Base-by-base conservation (phyloP, 169 alveolate species). In the Eimeria nieschulzi region DNA sequence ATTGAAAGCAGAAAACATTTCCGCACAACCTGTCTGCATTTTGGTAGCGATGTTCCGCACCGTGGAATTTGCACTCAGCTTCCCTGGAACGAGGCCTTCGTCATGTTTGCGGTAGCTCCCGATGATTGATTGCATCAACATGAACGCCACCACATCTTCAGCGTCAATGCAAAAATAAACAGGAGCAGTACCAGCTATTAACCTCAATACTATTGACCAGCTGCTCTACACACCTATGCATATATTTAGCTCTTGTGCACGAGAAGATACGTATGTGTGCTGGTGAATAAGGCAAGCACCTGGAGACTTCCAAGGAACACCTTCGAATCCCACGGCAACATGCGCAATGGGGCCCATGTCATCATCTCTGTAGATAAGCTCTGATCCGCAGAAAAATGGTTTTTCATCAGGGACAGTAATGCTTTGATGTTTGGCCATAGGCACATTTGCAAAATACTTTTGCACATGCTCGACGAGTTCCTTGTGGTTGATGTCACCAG, bases 251-350 rank as follows among this genome's bases (percentile, higher is more conserved):
- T 33, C 3, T 33, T 33, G 46, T 33, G 46, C 46, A 33, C 46
- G 3, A 33, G 68, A 19, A 59, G n/a, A 59, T 19, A 59, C 5
- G 9, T 15, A 59, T 33, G 5, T 33, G 5, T 7, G 8, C 68
- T 59, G 46, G 46, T 33, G 46, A 33, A 33, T 33, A 33, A 33
- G 46, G 46, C 3, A 33, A 3, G 46, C 46, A 46, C 92, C 98
- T 8, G 99, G 99, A 19, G 99, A 98, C 66, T 96, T 96, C 97
- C 98, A 96, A 19, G 98, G 97, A 5, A 97, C 97, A n/a, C 99
- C 99, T 63, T 97, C 98, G 93, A 97, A 97, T 0, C 98, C 98
- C 25, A 97, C 97, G 10, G 98, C 98, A 84, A 97, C 93, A 78
- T 96, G 97, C 23, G 97, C 98, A 92, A 96, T 93, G 85, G 98